These are phyloP conservation scores for Grammothele lineata DNA, from an alignment of 768 basidiomycete genomes.

Conservation along the genomic window DNA sequence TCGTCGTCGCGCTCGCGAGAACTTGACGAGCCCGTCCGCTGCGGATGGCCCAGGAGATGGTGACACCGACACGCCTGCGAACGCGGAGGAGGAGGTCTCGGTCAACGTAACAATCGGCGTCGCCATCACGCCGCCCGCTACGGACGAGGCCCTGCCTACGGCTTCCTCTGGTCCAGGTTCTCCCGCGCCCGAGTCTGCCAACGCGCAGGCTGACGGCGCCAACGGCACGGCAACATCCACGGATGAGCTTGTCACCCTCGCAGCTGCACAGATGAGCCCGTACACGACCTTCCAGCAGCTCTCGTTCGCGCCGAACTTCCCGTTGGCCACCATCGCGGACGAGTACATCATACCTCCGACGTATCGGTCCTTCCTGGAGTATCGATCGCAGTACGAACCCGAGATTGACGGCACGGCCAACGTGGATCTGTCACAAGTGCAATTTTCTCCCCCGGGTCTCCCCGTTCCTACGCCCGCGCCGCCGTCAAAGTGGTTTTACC, in stretches of 20 bases:
- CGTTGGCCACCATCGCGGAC: slow-evolving; percentile 83
- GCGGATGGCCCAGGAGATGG: slow-evolving; percentile 27
- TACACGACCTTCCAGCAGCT: slow-evolving; percentile 94
- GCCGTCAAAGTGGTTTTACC: slow-evolving; percentile 78
- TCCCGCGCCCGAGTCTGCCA: slow-evolving; percentile 14
- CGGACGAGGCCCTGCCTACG: slow-evolving; percentile 16
- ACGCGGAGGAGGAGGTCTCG: slow-evolving; percentile 27
- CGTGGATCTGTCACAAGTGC: slow-evolving; percentile 53
- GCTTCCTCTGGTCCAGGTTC: slow-evolving; percentile 13
- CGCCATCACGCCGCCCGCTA: slow-evolving; percentile 38
- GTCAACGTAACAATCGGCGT: slow-evolving; percentile 63
- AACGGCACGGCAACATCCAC: slow-evolving; percentile 37
- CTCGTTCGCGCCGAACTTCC: slow-evolving; percentile 79
- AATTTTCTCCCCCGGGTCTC: slow-evolving; percentile 77
- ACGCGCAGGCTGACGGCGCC: slow-evolving; percentile 27
- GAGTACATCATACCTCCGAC: slow-evolving; percentile 91
- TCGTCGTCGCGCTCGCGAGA: slow-evolving; percentile 71
- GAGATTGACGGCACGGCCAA: slow-evolving; percentile 39
- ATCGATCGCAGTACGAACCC: slow-evolving; percentile 61
- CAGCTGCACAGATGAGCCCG: slow-evolving; percentile 70
- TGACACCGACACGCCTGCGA: slow-evolving; percentile 38
- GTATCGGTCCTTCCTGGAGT: slow-evolving; percentile 73
- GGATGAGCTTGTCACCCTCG: slow-evolving; percentile 66
- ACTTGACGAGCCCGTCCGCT: slow-evolving; percentile 41
- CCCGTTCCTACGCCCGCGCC: slow-evolving; percentile 64